Evolutionary conservation across 2,329 filamentous ascomycete genomes (phyloP).

Genomic region (Colletotrichum eleusines): DNA sequence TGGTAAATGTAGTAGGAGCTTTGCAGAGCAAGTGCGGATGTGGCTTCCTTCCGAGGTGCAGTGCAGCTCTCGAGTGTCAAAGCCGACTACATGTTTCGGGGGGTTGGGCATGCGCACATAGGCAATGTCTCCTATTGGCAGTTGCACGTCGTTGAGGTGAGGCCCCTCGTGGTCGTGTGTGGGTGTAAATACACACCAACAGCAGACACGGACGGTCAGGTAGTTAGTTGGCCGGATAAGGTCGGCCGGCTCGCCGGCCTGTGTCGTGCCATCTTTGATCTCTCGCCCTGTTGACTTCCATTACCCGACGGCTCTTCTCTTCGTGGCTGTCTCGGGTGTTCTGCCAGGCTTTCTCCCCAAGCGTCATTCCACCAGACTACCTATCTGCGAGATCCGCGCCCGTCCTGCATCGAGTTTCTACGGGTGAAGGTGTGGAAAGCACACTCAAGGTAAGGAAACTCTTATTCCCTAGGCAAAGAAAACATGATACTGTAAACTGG

Average conservation of each 20-base stretch:
- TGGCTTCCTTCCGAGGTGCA: constrained; percentile 32
- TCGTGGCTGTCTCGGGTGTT: neutral
- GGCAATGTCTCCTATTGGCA: neutral
- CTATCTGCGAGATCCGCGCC: neutral
- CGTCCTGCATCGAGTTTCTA: constrained; percentile 2
- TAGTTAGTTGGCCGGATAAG: neutral
- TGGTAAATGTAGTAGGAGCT: constrained; percentile 15
- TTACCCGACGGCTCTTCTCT: neutral
- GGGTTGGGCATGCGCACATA: constrained; percentile 4
- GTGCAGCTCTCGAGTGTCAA: neutral
- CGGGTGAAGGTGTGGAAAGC: neutral
- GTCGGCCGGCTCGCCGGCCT: constrained; percentile 12
- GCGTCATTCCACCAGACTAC: neutral
- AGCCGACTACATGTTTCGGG: neutral
- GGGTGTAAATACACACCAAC: neutral
- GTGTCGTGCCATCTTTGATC: constrained; percentile 14
- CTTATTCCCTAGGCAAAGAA: constrained; percentile 16
- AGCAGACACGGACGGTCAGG: neutral
- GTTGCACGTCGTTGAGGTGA: neutral
- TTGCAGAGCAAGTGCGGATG: constrained; percentile 18
- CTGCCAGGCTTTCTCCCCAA: neutral
- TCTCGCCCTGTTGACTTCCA: neutral
- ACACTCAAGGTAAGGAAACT: constrained; percentile 30
- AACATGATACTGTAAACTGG: constrained; percentile 14
- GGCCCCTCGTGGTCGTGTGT: neutral